Evolutionary conservation across 2,329 filamentous ascomycete genomes (phyloP).

Genomic region (Cadophora sp.): DNA sequence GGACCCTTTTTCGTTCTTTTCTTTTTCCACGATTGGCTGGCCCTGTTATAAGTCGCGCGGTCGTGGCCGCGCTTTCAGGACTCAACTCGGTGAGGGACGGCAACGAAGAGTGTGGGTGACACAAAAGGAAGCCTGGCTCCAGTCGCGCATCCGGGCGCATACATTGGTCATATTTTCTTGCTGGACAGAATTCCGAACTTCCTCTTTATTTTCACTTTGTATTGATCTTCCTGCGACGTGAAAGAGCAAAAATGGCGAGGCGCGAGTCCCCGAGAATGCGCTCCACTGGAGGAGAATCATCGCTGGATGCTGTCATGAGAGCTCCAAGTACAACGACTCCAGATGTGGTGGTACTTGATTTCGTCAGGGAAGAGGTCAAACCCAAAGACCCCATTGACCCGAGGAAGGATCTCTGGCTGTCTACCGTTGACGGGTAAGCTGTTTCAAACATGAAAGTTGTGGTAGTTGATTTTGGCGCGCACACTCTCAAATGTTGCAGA

Average conservation of each 20-base stretch:
- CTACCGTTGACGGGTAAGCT: constrained; percentile 56
- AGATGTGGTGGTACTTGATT: constrained; percentile 50
- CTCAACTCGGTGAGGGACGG: constrained; percentile 18
- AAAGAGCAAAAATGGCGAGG: neutral
- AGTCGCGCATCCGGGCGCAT: constrained; percentile 12
- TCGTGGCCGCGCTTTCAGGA: neutral
- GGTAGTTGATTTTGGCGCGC: neutral
- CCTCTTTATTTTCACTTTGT: neutral
- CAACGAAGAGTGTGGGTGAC: constrained; percentile 24
- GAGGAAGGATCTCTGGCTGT: constrained; percentile 56
- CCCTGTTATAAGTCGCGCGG: constrained; percentile 1
- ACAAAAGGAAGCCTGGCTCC: constrained; percentile 23
- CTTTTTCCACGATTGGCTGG: constrained; percentile 6
- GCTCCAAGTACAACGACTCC: constrained; percentile 48
- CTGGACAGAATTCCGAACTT: neutral
- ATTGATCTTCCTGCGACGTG: neutral
- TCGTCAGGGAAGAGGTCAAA: constrained; percentile 43
- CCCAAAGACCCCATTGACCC: constrained; percentile 48
- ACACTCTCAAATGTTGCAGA: neutral
- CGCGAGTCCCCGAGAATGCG: neutral
- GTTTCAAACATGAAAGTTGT: neutral
- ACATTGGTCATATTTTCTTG: neutral
- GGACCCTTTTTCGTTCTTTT: neutral
- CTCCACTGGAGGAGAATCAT: constrained; percentile 17
- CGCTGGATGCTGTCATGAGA: constrained; percentile 52